phyloP scores from a whole-genome alignment of 2,329 filamentous ascomycete species.

The Clonostachys solani region DNA sequence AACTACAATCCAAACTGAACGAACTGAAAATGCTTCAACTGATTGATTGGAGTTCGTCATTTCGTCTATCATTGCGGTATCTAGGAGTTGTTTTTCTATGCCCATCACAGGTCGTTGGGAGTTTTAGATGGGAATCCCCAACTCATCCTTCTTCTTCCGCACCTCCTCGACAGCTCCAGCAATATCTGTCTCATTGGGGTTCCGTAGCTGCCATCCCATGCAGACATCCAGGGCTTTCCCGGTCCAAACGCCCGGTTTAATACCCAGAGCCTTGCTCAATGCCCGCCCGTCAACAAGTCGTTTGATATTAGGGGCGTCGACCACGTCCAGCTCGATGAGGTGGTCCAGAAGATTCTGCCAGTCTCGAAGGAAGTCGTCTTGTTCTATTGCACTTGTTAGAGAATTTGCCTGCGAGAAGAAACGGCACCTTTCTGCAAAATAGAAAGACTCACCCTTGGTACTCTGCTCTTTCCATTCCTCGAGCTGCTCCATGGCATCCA shows the following conservation, averaged over 20 bases:
- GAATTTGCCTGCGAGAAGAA: conserved; percentile 2
- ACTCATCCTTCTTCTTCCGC: conserved; percentile 40
- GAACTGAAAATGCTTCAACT: no score
- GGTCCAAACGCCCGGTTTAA: conserved; percentile 83
- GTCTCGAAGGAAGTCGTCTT: conserved; percentile 36
- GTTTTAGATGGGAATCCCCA: conserved; percentile 17
- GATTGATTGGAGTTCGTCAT: no score
- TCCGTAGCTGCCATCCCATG: conserved; percentile 82
- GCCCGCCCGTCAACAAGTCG: conserved; percentile 71
- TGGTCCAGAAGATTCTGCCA: conserved; percentile 56
- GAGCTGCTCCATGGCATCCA: conserved; percentile 49
- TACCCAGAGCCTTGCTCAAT: conserved; percentile 62
- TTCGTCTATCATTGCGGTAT: no score
- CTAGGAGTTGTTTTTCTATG: no score
- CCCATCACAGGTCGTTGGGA: no score
- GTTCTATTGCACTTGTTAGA: conserved; percentile 21
- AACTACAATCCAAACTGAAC: no score
- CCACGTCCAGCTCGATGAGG: conserved; percentile 47
- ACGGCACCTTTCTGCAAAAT: neutral
- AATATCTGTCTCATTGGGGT: conserved; percentile 62
- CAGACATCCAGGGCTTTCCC: conserved; percentile 72
- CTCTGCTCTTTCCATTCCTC: conserved; percentile 19
- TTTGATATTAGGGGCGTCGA: conserved; percentile 54
- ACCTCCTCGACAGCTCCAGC: conserved; percentile 58
- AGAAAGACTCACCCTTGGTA: conserved; percentile 23